Evolutionary conservation across 306 rosid species (phyloP).

Genomic region (Dalbergia cochinchinensis): DNA sequence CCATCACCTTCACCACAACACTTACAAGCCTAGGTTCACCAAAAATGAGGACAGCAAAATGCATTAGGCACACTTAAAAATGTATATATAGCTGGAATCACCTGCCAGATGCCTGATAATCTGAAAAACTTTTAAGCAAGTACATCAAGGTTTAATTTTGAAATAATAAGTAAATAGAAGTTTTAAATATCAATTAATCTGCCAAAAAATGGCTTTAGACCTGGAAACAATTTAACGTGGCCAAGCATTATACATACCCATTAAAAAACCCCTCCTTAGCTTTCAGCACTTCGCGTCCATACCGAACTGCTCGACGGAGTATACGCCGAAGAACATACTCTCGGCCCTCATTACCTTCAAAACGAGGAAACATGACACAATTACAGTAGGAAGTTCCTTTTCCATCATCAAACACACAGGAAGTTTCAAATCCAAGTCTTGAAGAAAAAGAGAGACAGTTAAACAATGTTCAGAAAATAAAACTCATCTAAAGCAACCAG

Average conservation of each 20-base stretch:
- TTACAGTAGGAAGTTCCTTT: conserved; percentile 6
- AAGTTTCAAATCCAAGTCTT: conserved; percentile 11
- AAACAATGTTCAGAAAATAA: conserved; percentile 8
- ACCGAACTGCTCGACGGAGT: conserved; percentile 99
- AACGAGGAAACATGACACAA: conserved; percentile 36
- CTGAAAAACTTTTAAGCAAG: background rate
- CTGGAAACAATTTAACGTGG: conserved; percentile 23
- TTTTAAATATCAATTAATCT: conserved; percentile 1
- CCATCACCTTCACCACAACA: conserved; percentile 70
- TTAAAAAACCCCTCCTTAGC: conserved; percentile 95
- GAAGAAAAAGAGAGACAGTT: background rate
- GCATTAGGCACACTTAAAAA: conserved; percentile 2
- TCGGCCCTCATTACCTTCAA: conserved; percentile 92
- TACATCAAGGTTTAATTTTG: conserved; percentile 1
- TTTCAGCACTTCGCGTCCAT: conserved; percentile 89
- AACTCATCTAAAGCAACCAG: conserved; percentile 6
- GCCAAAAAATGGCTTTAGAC: conserved; percentile 2
- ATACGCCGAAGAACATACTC: conserved; percentile 98
- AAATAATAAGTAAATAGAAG: conserved; percentile 8
- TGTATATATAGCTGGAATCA: background rate
- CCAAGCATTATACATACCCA: conserved; percentile 61
- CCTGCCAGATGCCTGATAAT: background rate
- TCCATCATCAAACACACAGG: background rate
- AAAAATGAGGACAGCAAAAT: conserved; percentile 28
- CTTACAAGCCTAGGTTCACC: conserved; percentile 75